Evolutionary conservation across 2,329 filamentous ascomycete species (phyloP).

Genomic region (Aspergillus piperis): DNA sequence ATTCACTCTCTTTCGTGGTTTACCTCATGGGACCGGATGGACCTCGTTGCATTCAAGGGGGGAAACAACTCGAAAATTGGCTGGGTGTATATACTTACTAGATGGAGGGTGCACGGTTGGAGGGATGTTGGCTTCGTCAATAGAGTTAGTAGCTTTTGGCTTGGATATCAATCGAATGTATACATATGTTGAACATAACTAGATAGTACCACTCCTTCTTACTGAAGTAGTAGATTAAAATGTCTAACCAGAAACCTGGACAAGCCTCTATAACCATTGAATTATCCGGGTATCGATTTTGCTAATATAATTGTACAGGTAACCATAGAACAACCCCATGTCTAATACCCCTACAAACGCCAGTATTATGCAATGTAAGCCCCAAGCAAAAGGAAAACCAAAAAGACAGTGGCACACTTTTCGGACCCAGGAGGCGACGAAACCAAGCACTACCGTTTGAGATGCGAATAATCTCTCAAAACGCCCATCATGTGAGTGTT

Average conservation of each 20-base stretch:
- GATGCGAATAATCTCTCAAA: slow-evolving; percentile 69
- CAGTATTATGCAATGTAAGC: slow-evolving; percentile 6
- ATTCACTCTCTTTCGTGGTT: background rate
- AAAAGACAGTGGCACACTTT: background rate
- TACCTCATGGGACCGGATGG: background rate
- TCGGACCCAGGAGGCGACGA: background rate
- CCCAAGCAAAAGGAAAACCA: background rate
- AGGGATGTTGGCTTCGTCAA: background rate
- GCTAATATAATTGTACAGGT: slow-evolving; percentile 13
- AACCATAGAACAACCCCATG: background rate
- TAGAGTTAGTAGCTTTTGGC: background rate
- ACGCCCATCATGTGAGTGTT: slow-evolving; percentile 85
- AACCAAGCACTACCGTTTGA: slow-evolving; percentile 36
- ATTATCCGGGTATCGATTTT: slow-evolving; percentile 10
- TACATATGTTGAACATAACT: background rate
- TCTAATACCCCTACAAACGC: slow-evolving; percentile 7
- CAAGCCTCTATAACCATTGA: background rate
- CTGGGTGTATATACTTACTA: background rate
- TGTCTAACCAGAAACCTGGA: background rate
- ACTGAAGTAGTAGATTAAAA: too few species aligned
- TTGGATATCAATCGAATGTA: background rate
- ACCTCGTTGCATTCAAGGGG: background rate
- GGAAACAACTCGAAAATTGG: background rate
- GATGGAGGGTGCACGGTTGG: background rate
- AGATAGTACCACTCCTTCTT: background rate